Conservation (phyloP, 139 green algal genomes). For the Picochlorum sp. region DNA sequence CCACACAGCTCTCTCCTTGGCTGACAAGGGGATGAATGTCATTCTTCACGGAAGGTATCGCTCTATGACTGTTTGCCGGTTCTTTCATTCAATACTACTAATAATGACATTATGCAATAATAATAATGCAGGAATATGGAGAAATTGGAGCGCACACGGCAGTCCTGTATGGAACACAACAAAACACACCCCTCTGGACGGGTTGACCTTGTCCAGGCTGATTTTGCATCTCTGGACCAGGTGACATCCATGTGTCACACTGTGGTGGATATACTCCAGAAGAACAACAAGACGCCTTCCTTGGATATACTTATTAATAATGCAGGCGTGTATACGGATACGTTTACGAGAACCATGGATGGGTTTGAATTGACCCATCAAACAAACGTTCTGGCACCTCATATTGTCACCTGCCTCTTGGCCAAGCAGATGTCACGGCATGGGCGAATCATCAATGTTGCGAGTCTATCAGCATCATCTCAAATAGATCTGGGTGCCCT, state of each 20-base stretch:
- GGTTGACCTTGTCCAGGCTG: neutral
- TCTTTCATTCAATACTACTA: neutral
- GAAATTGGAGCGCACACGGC: neutral
- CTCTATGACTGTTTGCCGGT: neutral
- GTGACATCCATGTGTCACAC: constrained; percentile 32
- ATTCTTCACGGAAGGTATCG: constrained; percentile 45
- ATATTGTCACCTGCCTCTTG: constrained; percentile 46
- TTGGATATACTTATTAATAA: constrained; percentile 49
- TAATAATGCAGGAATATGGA: neutral
- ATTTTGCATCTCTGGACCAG: constrained; percentile 37
- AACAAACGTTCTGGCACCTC: constrained; percentile 63
- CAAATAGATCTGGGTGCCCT: constrained; percentile 53
- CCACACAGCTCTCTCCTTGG: constrained; percentile 48
- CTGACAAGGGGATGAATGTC: constrained; percentile 33
- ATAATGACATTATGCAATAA: too few species aligned
- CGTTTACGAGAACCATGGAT: constrained; percentile 19
- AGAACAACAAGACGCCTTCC: constrained; percentile 8
- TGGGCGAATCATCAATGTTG: constrained; percentile 48
- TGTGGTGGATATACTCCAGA: constrained; percentile 14
- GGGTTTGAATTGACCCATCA: constrained; percentile 60
- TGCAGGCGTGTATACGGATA: constrained; percentile 23
- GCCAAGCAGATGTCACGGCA: constrained; percentile 17
- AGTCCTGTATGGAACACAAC: too few species aligned
- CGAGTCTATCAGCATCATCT: constrained; percentile 43
- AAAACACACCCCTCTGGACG: too few species aligned